phyloP scores from a whole-genome alignment of 163 green algal genomes.

The Chlamydomonas reinhardtii region DNA sequence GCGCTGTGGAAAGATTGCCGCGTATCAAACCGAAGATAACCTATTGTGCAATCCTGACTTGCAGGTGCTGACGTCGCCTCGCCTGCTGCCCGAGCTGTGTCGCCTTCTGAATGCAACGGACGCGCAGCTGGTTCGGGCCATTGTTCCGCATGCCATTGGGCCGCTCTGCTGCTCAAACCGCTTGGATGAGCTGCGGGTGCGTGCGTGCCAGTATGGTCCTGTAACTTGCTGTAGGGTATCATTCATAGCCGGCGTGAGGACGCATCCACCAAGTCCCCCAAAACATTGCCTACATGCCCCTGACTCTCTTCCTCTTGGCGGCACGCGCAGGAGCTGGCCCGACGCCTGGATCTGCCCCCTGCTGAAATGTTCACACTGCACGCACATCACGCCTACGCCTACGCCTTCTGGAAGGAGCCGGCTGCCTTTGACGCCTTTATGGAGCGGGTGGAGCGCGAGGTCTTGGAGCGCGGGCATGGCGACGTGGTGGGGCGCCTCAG shows the following conservation, averaged over 20 bases:
- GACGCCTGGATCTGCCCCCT: constrained; percentile 51
- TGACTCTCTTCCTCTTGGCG: too few relatives aligned
- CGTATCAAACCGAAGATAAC: too few relatives aligned
- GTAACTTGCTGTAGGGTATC: not conserved
- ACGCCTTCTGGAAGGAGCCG: constrained; percentile 68
- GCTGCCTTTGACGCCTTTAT: constrained; percentile 65
- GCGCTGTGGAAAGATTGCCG: not conserved
- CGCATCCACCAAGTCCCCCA: not conserved
- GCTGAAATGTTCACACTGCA: constrained; percentile 61
- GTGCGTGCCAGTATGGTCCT: not conserved
- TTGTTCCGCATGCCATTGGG: constrained; percentile 68
- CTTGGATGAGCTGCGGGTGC: constrained; percentile 48
- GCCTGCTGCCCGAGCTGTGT: constrained; percentile 64
- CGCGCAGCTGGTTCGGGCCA: constrained; percentile 51
- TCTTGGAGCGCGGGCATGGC: constrained; percentile 34
- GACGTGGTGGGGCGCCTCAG: not conserved
- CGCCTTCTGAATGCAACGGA: constrained; percentile 59
- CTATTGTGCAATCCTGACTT: not conserved
- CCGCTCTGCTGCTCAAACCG: constrained; percentile 56
- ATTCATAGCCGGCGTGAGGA: not conserved
- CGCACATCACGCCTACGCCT: constrained; percentile 69
- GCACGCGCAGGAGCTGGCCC: constrained; percentile 64
- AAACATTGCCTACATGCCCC: too few relatives aligned
- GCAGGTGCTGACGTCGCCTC: constrained; percentile 49
- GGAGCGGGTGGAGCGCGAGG: constrained; percentile 65